A percentile compares a stretch with the other conserved stretches of the same genome.
These are phyloP conservation scores for Knufia fluminis DNA, from an alignment of 2,329 filamentous ascomycete genomes.

Conservation along the genomic window DNA sequence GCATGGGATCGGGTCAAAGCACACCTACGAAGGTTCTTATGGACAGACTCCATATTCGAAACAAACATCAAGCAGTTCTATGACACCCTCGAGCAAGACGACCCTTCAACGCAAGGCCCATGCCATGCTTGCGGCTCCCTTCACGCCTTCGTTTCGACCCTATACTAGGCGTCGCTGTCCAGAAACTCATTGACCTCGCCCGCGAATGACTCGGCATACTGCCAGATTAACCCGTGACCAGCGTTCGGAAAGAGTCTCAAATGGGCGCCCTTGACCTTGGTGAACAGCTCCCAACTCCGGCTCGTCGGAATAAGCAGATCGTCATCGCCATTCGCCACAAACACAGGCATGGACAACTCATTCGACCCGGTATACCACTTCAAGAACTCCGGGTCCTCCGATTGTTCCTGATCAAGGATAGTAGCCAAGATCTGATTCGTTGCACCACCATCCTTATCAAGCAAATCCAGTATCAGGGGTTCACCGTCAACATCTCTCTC, in stretches of 20 bases:
- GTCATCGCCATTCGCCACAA: too few species aligned
- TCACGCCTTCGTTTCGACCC: too few species aligned
- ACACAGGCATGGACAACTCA: too few species aligned
- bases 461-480: too few species aligned
- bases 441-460: too few species aligned
- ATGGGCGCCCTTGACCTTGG: constrained; percentile 14
- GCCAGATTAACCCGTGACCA: constrained; percentile 16
- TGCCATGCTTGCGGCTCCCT: too few species aligned
- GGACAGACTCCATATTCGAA: constrained; percentile 13
- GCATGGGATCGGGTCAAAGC: neutral
- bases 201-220: constrained; percentile 13
- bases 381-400: too few species aligned
- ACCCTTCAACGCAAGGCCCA: neutral
- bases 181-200: constrained; percentile 15
- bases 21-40: neutral
- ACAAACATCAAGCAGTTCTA: neutral
- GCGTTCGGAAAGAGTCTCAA: constrained; percentile 15
- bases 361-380: too few species aligned
- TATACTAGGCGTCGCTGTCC: constrained; percentile 8
- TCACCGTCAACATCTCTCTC: too few species aligned
- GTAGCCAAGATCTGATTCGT: too few species aligned
- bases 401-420: too few species aligned
- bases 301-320: too few species aligned
- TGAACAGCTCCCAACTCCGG: constrained; percentile 15
- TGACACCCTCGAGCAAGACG: neutral